Evolutionary conservation across 257 asterid species (phyloP).

Genomic region (Schizonepeta tenuifolia): DNA sequence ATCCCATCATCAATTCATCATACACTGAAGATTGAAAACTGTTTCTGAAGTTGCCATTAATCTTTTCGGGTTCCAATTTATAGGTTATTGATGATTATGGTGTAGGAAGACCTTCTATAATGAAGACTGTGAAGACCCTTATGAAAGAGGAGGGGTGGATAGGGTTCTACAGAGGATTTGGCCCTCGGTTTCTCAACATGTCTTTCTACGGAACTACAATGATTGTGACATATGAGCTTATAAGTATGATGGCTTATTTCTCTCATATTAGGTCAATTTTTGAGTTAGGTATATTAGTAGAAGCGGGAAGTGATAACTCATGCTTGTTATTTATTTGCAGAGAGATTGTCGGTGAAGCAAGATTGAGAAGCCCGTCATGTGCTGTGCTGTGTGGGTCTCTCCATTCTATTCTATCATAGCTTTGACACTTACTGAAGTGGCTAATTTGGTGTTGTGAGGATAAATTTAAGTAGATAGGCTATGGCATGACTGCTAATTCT

Average conservation of each 20-base stretch:
- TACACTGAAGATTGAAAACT: neutral
- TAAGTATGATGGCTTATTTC: constrained; percentile 53
- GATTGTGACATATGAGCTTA: constrained; percentile 91
- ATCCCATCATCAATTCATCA: neutral
- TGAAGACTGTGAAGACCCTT: constrained; percentile 71
- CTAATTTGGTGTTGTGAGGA: neutral
- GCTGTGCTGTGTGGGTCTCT: neutral
- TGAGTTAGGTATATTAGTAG: neutral
- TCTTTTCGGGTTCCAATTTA: constrained; percentile 35
- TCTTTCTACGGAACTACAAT: constrained; percentile 89
- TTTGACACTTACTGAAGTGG: neutral
- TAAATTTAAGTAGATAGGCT: neutral
- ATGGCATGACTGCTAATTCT: neutral
- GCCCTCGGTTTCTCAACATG: constrained; percentile 91
- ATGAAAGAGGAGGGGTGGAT: constrained; percentile 89
- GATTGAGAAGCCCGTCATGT: constrained; percentile 20
- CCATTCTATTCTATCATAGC: neutral
- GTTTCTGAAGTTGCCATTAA: constrained; percentile 4
- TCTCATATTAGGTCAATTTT: neutral
- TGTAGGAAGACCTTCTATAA: constrained; percentile 81
- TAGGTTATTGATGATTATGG: constrained; percentile 93
- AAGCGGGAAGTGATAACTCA: neutral
- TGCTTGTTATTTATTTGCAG: constrained; percentile 43
- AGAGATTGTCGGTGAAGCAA: constrained; percentile 73
- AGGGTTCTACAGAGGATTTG: constrained; percentile 91